Percentiles rank a stretch among this genome's conserved stretches.
phyloP scores from a whole-genome alignment of 306 rosid genomes.

The Cicer chorassanicum region DNA sequence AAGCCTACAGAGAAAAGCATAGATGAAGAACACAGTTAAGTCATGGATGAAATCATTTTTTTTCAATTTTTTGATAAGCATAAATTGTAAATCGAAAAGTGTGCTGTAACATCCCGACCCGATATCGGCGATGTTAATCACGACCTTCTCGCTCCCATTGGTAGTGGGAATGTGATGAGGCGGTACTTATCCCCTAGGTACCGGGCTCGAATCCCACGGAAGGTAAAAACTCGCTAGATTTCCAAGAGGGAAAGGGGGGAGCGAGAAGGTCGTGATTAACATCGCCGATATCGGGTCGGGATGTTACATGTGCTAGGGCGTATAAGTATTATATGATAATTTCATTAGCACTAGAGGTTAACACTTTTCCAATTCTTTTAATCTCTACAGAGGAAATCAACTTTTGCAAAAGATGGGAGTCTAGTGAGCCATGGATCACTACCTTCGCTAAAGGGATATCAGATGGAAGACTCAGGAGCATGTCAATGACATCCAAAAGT shows the following conservation, averaged over 20 bases:
- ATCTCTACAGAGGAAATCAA: conserved; percentile 5
- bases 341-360: conserved; percentile 6
- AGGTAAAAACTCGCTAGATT: too few species aligned
- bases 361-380: background rate
- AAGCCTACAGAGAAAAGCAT: conserved; percentile 59
- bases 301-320: too few species aligned
- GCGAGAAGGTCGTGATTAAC: too few species aligned
- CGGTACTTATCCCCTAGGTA: too few species aligned
- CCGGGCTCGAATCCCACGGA: too few species aligned
- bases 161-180: too few species aligned
- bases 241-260: too few species aligned
- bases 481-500: conserved; percentile 61
- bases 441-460: conserved; percentile 85
- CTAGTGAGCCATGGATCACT: conserved; percentile 26
- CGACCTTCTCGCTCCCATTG: too few species aligned
- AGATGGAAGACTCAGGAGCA: conserved; percentile 73
- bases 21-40: conserved; percentile 9
- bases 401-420: background rate
- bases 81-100: background rate
- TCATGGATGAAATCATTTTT: background rate
- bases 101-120: too few species aligned
- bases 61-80: background rate
- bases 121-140: too few species aligned
- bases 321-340: conserved; percentile 13
- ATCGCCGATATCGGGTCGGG: too few species aligned